Conservation (phyloP, 345 rosid species). For the Eucalyptus coolabah region DNA sequence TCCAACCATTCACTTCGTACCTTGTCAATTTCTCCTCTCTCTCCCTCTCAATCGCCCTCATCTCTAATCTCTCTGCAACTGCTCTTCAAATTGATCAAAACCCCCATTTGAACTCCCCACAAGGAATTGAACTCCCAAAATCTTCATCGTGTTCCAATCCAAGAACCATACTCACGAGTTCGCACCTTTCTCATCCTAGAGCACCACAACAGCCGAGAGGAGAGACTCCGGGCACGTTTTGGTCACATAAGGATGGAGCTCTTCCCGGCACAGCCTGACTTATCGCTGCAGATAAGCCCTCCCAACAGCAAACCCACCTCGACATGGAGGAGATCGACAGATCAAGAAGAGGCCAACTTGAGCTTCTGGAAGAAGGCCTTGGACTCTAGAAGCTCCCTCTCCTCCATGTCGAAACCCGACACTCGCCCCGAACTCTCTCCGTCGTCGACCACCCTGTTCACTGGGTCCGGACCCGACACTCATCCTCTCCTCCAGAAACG, state of each 20-base stretch:
- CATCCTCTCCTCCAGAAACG: not conserved
- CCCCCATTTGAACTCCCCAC: not conserved
- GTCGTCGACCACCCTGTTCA: slow-evolving; percentile 37
- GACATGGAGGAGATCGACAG: slow-evolving; percentile 34
- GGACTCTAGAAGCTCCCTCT: not conserved
- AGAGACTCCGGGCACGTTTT: not conserved
- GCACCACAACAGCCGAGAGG: not conserved
- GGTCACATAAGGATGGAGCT: slow-evolving; percentile 34
- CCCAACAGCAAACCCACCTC: slow-evolving; percentile 56
- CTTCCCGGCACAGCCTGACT: slow-evolving; percentile 74
- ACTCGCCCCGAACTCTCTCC: slow-evolving; percentile 44
- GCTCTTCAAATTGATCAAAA: slow-evolving; percentile 16
- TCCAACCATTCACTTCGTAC: slow-evolving; percentile 46
- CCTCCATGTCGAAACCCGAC: not conserved
- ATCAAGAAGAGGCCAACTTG: slow-evolving; percentile 32
- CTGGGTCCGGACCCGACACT: not conserved
- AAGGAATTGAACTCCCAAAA: not conserved
- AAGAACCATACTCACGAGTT: not conserved
- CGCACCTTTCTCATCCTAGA: not conserved
- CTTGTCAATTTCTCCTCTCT: slow-evolving; percentile 24
- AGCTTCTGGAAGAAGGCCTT: slow-evolving; percentile 22
- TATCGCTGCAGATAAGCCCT: slow-evolving; percentile 58
- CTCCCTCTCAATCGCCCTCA: slow-evolving; percentile 12
- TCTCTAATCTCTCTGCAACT: slow-evolving; percentile 43
- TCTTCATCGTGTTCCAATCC: not conserved